These are phyloP conservation scores for Suillus occidentalis DNA, from an alignment of 768 basidiomycete genomes.

Conservation along the genomic window DNA sequence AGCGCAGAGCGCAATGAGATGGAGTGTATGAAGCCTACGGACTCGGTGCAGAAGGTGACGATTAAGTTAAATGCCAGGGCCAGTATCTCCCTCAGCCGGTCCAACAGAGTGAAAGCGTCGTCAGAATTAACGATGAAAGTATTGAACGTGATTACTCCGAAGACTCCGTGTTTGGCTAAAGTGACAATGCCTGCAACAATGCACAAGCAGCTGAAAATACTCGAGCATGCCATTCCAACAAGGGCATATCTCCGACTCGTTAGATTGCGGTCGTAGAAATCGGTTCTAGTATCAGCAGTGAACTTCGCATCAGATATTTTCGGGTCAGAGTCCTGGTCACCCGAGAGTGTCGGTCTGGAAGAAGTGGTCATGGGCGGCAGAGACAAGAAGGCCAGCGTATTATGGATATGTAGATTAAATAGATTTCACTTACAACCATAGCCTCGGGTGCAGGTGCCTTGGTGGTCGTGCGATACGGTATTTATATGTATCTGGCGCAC, in stretches of 20 bases:
- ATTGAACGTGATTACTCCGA: not conserved
- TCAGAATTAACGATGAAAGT: too few relatives aligned
- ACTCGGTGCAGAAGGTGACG: slow-evolving; percentile 29
- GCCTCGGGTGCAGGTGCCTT: not conserved
- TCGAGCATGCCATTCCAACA: not conserved
- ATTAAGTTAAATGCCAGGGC: slow-evolving; percentile 26
- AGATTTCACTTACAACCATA: not conserved
- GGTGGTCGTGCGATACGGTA: not conserved
- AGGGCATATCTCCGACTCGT: not conserved
- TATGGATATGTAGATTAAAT: not conserved
- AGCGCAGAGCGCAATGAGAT: slow-evolving; percentile 29
- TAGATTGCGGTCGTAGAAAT: not conserved
- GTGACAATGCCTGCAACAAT: not conserved
- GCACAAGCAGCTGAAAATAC: not conserved
- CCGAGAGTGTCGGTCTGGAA: not conserved
- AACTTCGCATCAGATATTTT: not conserved
- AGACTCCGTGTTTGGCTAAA: not conserved
- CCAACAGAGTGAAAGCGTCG: too few relatives aligned
- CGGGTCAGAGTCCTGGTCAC: not conserved
- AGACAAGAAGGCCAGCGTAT: not conserved
- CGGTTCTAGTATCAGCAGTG: not conserved
- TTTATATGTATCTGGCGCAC: not conserved
- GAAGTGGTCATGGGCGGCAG: not conserved
- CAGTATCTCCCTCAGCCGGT: slow-evolving; percentile 20
- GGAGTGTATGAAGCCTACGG: slow-evolving; percentile 28